Evolutionary conservation across 768 basidiomycete species (phyloP), one percentile per base, ranked within the genome.

Genomic region (Mycena venus): DNA sequence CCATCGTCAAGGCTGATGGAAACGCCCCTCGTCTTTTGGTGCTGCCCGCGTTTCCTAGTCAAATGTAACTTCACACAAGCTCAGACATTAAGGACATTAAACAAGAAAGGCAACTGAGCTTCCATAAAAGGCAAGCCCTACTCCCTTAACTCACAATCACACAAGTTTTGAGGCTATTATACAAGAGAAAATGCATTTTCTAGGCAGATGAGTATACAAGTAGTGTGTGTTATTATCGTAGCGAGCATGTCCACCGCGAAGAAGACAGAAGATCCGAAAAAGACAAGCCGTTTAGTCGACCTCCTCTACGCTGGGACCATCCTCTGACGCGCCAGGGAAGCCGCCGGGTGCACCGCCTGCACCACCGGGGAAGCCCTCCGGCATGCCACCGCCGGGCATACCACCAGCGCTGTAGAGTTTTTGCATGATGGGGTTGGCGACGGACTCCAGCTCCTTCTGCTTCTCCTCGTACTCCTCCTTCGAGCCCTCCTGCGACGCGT

Each of bases 381-480:
- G 49, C 31, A 70, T 78, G 44, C 73, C 80, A 31, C 77, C 79
- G 0, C 51, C n/a, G 8, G 71, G 74, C 65, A 49, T 49, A 47
- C 88, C 90, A 75, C 92, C 93, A 76, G 91, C 88, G 67, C 91
- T 92, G 83, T 98, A 97, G 31, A 97, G 89, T 86, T 91, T 89
- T 82, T 90, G 89, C 90, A 90, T 90, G 80, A 90, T 90, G 73
- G 90, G 90, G 83, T 91, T 95, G 79, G 96, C 95, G 78, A 97
- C 81, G 21, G 80, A 85, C 87, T 98, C 97, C 62, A 99, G 88
- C 86, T 98, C 97, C 89, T 97, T 97, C 83, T 97, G 96, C 86
- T 92, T 94, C 80, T 89, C 89, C 84, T 95, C 95, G 85, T 97
- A 97, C 86, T 99, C 97, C 81, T 97, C 95, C 88, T 96, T 97